A percentile compares a stretch with the other conserved stretches of the same genome.
Conservation (phyloP, 257 asterid species). For the Solanum neorickii region DNA sequence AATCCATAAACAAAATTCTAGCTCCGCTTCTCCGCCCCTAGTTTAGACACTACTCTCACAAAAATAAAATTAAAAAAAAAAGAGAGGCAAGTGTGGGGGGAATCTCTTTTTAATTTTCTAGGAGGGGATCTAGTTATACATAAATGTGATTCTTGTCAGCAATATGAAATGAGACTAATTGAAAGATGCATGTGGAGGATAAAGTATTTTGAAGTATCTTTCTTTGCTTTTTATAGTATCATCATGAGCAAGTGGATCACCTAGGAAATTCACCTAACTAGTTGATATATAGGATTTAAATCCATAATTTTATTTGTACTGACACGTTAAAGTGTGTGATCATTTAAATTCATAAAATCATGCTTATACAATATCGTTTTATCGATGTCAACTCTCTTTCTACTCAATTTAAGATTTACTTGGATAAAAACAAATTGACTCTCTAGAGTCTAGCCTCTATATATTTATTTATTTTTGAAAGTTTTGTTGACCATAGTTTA, state of each 20-base stretch:
- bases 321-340: background rate
- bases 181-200: background rate
- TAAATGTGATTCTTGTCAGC: conserved; percentile 21
- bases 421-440: background rate
- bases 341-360: background rate
- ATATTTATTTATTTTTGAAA: background rate
- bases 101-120: conserved; percentile 2
- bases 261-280: background rate
- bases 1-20: too few relatives aligned
- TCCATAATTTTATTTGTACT: conserved; percentile 19
- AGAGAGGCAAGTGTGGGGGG: conserved; percentile 13
- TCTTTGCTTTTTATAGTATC: conserved; percentile 30
- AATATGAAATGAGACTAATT: background rate
- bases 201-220: conserved; percentile 25
- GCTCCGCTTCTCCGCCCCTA: accelerated
- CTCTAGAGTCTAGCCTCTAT: background rate
- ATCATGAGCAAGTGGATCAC: conserved; percentile 33
- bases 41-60: background rate
- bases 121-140: background rate
- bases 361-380: too few relatives aligned
- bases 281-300: conserved; percentile 30
- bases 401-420: background rate
- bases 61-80: too few relatives aligned
- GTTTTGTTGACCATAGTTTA: background rate
- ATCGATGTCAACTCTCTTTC: background rate